Evolutionary conservation across 2,329 filamentous ascomycete genomes (phyloP).

Genomic region (Bipolaris oryzae): DNA sequence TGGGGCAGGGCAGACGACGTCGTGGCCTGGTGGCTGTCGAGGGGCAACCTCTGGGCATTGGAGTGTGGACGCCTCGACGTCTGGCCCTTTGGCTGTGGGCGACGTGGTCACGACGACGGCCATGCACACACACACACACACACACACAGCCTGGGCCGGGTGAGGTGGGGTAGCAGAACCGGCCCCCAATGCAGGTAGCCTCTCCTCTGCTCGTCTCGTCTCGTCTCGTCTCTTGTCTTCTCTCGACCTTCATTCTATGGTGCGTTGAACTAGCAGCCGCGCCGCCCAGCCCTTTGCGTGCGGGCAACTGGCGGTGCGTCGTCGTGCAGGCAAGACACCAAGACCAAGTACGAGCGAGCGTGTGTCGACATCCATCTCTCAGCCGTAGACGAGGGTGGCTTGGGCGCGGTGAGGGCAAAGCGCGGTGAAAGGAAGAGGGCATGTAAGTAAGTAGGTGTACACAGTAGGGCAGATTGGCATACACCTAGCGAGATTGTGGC

Average conservation of each 20-base stretch:
- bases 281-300: neutral
- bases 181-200: neutral
- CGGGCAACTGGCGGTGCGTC: constrained; percentile 6
- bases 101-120: neutral
- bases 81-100: no score
- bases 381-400: neutral
- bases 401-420: neutral
- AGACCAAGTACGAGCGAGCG: no score
- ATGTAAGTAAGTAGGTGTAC: no score
- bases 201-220: no score
- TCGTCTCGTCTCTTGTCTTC: no score
- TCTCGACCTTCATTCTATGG: no score
- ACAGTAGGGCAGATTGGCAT: no score
- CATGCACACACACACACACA: no score
- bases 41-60: neutral
- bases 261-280: constrained; percentile 1
- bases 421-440: constrained; percentile 5
- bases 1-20: constrained; percentile 5
- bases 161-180: constrained; percentile 9
- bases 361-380: neutral
- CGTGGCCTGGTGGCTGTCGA: neutral
- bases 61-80: neutral
- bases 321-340: neutral
- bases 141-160: constrained; percentile 5
- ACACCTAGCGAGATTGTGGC: no score